These are phyloP conservation scores for Exophiala alcalophila DNA, from an alignment of 2,329 filamentous ascomycete genomes.

Conservation along the genomic window DNA sequence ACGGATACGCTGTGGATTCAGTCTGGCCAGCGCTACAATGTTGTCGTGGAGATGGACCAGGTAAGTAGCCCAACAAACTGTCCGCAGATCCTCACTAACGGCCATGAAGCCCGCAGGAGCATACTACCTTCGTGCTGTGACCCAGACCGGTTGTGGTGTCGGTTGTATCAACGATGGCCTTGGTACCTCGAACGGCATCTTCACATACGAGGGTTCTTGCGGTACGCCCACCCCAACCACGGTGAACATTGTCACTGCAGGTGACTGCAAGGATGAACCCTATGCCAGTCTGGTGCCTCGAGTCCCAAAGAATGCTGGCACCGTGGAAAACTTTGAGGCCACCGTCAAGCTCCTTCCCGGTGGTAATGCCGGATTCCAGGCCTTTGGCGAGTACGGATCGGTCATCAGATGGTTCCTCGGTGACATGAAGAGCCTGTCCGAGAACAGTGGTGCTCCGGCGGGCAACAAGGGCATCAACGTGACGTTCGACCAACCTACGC, in stretches of 20 bases:
- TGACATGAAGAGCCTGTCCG: conserved; percentile 4
- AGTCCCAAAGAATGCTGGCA: conserved; percentile 20
- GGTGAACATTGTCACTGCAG: conserved; percentile 9
- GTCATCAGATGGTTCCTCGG: conserved; percentile 26
- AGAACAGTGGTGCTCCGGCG: conserved; percentile 15
- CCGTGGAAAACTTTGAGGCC: conserved; percentile 8
- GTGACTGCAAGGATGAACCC: conserved; percentile 27
- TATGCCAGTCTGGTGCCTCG: conserved; percentile 24
- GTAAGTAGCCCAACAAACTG: conserved; percentile 9
- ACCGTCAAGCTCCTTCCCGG: conserved; percentile 24
- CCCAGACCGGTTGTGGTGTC: conserved; percentile 25
- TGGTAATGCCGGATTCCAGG: conserved; percentile 23
- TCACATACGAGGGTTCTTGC: conserved; percentile 25
- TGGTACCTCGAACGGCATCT: conserved; percentile 25
- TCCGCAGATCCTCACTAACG: background rate
- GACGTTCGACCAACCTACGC: conserved; percentile 23
- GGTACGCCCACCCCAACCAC: conserved; percentile 12
- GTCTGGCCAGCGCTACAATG: conserved; percentile 44
- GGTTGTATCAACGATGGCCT: conserved; percentile 21
- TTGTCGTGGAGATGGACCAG: conserved; percentile 31
- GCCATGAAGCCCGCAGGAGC: conserved; percentile 19
- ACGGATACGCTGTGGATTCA: conserved; percentile 62
- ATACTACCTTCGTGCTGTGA: conserved; percentile 29
- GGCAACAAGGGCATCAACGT: conserved; percentile 21
- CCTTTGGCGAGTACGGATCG: conserved; percentile 20